Evolutionary conservation across 129 eudicot species (phyloP).

Genomic region (Flaveria linearis): DNA sequence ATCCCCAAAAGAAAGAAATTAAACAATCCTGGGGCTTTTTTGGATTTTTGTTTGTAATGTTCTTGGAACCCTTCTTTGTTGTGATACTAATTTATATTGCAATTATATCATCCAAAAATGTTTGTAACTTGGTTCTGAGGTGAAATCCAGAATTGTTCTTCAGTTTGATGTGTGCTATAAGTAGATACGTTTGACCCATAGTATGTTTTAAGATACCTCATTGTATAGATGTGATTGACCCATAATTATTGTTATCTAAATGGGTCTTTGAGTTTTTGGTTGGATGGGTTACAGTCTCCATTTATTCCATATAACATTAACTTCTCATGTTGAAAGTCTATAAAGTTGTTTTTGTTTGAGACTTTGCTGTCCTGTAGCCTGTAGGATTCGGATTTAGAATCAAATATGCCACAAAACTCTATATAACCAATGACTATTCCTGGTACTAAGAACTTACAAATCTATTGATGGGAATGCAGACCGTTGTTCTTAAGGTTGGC

Average conservation of each 20-base stretch:
- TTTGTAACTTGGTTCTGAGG: background rate
- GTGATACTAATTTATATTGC: background rate
- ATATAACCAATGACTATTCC: background rate
- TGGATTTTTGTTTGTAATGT: background rate
- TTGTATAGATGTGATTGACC: background rate
- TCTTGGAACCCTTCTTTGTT: background rate
- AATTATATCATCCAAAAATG: background rate
- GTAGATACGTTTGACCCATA: background rate
- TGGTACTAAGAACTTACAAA: slow-evolving; percentile 20
- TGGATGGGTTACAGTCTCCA: background rate
- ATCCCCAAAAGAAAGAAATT: background rate
- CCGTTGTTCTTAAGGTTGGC: slow-evolving; percentile 92
- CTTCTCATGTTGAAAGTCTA: background rate
- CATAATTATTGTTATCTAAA: background rate
- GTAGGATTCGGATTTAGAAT: background rate
- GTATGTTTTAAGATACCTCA: background rate
- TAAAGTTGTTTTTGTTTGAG: background rate
- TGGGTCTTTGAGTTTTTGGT: background rate
- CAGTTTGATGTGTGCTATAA: background rate
- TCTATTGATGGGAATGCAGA: slow-evolving; percentile 51
- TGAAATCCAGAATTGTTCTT: background rate
- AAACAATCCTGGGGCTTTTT: background rate
- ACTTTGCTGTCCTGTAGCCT: background rate
- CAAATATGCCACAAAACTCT: background rate
- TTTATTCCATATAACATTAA: background rate